phyloP scores from a whole-genome alignment of 805 yeast species.

The baker's yeast (Saccharomyces cerevisiae) region DNA sequence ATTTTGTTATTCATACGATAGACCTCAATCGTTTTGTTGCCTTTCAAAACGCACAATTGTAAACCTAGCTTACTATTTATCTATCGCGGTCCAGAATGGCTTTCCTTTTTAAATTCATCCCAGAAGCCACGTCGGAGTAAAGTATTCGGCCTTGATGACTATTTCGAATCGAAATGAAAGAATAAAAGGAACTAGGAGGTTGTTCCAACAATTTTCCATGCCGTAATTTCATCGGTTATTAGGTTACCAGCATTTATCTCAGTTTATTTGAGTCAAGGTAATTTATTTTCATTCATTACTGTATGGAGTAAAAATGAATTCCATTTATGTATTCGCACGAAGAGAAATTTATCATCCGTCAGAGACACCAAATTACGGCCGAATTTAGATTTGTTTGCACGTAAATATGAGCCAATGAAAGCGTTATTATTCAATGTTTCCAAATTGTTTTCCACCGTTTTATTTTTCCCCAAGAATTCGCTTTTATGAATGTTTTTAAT shows the following conservation, averaged over 20 bases:
- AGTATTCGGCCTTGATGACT: not conserved
- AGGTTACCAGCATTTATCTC: too few species aligned
- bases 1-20: not conserved
- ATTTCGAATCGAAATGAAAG: not conserved
- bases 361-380: slow-evolving; percentile 50
- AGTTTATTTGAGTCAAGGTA: not conserved
- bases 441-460: slow-evolving; percentile 27
- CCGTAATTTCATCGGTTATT: too few species aligned
- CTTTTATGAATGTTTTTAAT: slow-evolving; percentile 30
- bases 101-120: not conserved
- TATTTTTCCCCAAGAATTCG: slow-evolving; percentile 22
- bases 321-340: slow-evolving; percentile 53
- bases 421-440: slow-evolving; percentile 4
- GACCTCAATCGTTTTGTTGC: not conserved
- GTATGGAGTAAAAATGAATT: slow-evolving; percentile 42
- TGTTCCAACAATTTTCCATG: too few species aligned
- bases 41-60: not conserved
- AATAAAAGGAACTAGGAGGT: not conserved
- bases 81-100: not conserved
- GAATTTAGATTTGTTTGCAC: slow-evolving; percentile 47
- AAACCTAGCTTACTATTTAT: not conserved
- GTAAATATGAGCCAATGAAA: slow-evolving; percentile 36
- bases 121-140: not conserved
- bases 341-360: slow-evolving; percentile 45
- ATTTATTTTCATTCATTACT: slow-evolving; percentile 4